Base-by-base conservation (phyloP, 305 asterid species). In the Petunia hybrid region DNA sequence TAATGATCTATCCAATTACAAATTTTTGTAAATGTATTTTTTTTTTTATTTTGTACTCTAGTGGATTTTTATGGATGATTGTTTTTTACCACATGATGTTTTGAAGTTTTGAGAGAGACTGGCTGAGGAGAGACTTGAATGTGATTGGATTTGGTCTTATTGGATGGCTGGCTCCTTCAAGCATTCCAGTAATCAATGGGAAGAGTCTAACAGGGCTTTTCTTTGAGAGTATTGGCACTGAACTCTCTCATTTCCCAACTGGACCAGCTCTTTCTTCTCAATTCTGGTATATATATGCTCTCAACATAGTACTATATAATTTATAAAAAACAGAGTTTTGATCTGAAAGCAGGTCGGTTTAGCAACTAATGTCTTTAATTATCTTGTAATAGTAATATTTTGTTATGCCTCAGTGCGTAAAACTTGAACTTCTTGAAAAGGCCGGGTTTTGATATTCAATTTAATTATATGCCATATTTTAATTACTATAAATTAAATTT, bases 151-250 rank as follows among this genome's bases (percentile, higher is more conserved):
- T 95, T 77, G 97, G 98, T 16, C 76, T 95, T 67, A 95, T 95
- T 80, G 99, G 99, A 46, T 95, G 99, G 99, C 12, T 95, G 4
- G 99, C 91, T 3, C 98, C 99, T 14, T 95, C 99, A 1, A 94
- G 99, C 86, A 80, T 95, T 80, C 98, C 98, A 38, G 85, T 80
- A 67, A 95, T 95, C 77, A 79, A 92, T 63, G 98, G 98, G 59
- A 86, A 92, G 79, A 95, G 99, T 85, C 86, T 92, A 87, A 89
- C 97, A 0, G 95, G 99, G 0, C 92, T 95, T 16, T 94, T 95
- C 95, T 89, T 94, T 82, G 90, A 91, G 16, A 95, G 99, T 92
- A 95, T 95, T 66, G 97, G 95, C 53, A 68, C 91, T 48, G 99
- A 95, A 85, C 92, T 95, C 8, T 76, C 98, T 67, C 99, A 95